Conservation (phyloP, 2,329 filamentous ascomycete species). For the Colletotrichum theobromicola region DNA sequence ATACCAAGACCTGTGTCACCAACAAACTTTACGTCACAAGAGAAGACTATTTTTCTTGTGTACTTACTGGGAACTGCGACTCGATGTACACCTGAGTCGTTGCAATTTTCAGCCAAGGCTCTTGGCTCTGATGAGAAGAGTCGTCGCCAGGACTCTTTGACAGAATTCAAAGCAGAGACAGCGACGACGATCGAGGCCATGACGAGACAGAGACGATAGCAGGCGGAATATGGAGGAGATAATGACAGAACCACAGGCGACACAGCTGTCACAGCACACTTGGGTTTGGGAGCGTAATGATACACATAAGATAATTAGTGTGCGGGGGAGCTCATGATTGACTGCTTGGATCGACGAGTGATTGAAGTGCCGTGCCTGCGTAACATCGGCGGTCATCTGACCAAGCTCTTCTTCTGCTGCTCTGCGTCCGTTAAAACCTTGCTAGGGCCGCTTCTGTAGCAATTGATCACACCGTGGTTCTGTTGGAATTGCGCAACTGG, state of each 20-base stretch:
- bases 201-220: neutral
- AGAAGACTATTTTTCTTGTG: neutral
- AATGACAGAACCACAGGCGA: neutral
- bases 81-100: neutral
- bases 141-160: neutral
- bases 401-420: neutral
- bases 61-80: neutral
- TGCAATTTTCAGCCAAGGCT: neutral
- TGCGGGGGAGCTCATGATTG: neutral
- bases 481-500: neutral
- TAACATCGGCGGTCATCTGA: neutral
- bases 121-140: neutral
- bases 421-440: neutral
- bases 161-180: neutral
- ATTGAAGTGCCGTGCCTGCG: neutral
- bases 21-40: constrained; percentile 10
- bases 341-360: neutral
- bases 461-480: neutral
- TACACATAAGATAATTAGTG: neutral
- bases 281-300: neutral
- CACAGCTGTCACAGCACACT: neutral
- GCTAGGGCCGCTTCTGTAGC: neutral
- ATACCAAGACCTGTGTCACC: constrained; percentile 4
- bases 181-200: neutral
- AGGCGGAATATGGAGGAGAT: too few species aligned